Evolutionary conservation across 2,329 filamentous ascomycete species (phyloP).

Genomic region (Penicillium sp.): DNA sequence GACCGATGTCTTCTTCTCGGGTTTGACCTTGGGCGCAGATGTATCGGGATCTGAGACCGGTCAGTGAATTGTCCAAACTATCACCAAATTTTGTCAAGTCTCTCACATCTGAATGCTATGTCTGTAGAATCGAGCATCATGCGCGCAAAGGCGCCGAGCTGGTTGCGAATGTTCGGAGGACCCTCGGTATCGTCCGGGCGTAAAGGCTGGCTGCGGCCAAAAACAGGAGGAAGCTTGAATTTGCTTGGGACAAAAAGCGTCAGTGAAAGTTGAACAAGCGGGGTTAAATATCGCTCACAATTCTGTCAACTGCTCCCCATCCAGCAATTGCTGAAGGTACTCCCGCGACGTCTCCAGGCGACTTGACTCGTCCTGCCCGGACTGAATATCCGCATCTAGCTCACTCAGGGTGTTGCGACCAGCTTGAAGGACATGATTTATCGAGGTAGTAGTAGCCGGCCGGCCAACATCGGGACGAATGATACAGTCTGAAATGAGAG

Average conservation of each 20-base stretch:
- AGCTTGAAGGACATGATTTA: constrained; percentile 50
- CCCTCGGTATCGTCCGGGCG: constrained; percentile 18
- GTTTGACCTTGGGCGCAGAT: constrained; percentile 21
- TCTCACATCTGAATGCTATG: constrained; percentile 46
- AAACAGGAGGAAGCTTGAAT: constrained; percentile 40
- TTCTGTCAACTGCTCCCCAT: constrained; percentile 59
- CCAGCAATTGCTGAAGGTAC: constrained; percentile 72
- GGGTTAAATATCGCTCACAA: constrained; percentile 33
- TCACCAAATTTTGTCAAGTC: not conserved
- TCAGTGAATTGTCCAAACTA: constrained; percentile 13
- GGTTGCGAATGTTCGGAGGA: constrained; percentile 24
- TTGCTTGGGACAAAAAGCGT: constrained; percentile 31
- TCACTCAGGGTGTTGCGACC: constrained; percentile 59
- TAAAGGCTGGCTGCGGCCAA: constrained; percentile 21
- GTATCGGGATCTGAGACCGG: constrained; percentile 34
- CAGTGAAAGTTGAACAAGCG: constrained; percentile 3
- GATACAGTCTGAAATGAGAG: constrained; percentile 37
- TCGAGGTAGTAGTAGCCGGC: constrained; percentile 40
- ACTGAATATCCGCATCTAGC: constrained; percentile 68
- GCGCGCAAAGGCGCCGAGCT: constrained; percentile 54
- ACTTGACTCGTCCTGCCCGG: constrained; percentile 56
- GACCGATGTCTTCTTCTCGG: constrained; percentile 19
- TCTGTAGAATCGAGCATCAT: constrained; percentile 53
- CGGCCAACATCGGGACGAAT: constrained; percentile 43
- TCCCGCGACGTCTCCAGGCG: constrained; percentile 69